A percentile compares a stretch with the other conserved stretches of the same genome.
These are phyloP conservation scores for Candida silvicultrix DNA, from an alignment of 805 yeast genomes.

Conservation along the genomic window DNA sequence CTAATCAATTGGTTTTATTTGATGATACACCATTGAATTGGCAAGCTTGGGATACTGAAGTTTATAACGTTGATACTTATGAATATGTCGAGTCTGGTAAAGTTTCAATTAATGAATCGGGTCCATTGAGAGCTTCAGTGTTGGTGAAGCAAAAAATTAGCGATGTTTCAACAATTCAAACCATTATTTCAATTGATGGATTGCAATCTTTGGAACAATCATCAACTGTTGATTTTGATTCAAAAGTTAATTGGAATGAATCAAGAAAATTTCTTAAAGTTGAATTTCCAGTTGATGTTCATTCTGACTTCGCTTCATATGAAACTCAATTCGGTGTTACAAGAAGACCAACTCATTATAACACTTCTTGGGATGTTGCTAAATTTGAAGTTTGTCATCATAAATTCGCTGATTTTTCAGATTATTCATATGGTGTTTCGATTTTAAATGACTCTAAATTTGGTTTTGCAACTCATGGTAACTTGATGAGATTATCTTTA, in stretches of 20 bases:
- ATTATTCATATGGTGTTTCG: conserved; percentile 79
- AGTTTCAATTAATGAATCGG: conserved; percentile 36
- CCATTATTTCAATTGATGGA: conserved; percentile 67
- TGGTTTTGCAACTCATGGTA: conserved; percentile 94
- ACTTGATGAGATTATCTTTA: conserved; percentile 77
- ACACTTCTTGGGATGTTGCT: conserved; percentile 95
- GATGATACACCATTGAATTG: conserved; percentile 87
- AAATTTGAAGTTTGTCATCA: conserved; percentile 95
- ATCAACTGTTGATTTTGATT: conserved; percentile 44
- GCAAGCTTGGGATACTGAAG: conserved; percentile 98
- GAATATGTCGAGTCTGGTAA: conserved; percentile 35
- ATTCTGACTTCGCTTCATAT: conserved; percentile 71
- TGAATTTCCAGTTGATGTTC: conserved; percentile 86
- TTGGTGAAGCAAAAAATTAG: conserved; percentile 58
- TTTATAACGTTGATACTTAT: conserved; percentile 74
- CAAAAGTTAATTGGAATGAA: conserved; percentile 81
- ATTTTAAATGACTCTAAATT: conserved; percentile 80
- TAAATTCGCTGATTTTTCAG: conserved; percentile 89
- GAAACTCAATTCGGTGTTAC: conserved; percentile 95
- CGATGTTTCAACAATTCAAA: conserved; percentile 48
- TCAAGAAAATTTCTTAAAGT: conserved; percentile 84
- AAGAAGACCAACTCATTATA: conserved; percentile 88
- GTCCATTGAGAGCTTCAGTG: conserved; percentile 58
- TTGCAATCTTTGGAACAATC: conserved; percentile 27
- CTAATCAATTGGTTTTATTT: conserved; percentile 74